Percentiles rank a stretch among this genome's conserved stretches.
phyloP scores from a whole-genome alignment of 2,329 filamentous ascomycete genomes.

The Fusarium virguliforme region DNA sequence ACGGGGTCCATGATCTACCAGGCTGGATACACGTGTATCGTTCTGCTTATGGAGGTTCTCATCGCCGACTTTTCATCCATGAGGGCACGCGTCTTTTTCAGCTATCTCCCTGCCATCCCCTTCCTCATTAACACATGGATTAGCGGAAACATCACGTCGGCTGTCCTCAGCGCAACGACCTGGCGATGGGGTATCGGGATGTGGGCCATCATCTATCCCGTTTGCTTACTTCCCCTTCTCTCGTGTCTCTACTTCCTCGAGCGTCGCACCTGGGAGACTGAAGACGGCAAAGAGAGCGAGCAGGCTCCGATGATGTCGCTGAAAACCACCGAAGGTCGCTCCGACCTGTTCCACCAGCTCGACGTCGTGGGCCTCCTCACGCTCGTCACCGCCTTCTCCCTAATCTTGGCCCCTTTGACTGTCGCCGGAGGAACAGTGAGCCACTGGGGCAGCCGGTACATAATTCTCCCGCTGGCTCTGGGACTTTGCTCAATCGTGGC shows the following conservation, averaged over 20 bases:
- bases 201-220: conserved; percentile 74
- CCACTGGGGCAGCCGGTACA: conserved; percentile 66
- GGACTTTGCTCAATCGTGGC: conserved; percentile 65
- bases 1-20: conserved; percentile 71
- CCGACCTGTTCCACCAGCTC: conserved; percentile 70
- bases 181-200: conserved; percentile 78
- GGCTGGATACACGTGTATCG: conserved; percentile 72
- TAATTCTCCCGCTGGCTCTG: conserved; percentile 67
- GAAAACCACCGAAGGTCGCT: conserved; percentile 53
- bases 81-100: conserved; percentile 73
- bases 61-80: conserved; percentile 74
- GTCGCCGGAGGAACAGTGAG: conserved; percentile 66
- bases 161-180: conserved; percentile 65
- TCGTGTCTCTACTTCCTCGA: conserved; percentile 58
- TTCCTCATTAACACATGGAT: conserved; percentile 77
- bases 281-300: conserved; percentile 24
- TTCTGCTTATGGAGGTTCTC: conserved; percentile 73
- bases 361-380: conserved; percentile 67
- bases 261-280: conserved; percentile 38
- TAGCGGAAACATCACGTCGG: conserved; percentile 69
- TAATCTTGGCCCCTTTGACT: conserved; percentile 68
- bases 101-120: conserved; percentile 72
- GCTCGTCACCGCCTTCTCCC: conserved; percentile 63
- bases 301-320: background rate
- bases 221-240: conserved; percentile 70